Base-by-base conservation (phyloP, 495 filamentous ascomycete species). In the Cercophora scortea region DNA sequence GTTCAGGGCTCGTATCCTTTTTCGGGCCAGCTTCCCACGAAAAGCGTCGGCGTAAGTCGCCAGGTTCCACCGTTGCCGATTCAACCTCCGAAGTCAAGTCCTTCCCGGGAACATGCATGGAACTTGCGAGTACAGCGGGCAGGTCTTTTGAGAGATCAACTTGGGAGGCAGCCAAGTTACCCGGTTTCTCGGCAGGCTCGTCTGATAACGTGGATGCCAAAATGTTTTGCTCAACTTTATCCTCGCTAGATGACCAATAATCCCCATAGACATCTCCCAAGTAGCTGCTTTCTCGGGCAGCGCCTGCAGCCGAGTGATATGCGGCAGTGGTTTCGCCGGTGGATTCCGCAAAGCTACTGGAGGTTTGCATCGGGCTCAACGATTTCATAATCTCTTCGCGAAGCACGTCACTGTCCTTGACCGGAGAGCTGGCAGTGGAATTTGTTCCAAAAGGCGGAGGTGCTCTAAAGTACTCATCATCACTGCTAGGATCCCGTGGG, bases 301-400 rank as follows among this genome's bases (percentile, higher is more conserved):
- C 49, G 1, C 51, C 56, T n/a, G 53, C 60, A 4, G 56, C 54
- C 10, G 63, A 57, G 12, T 63, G 64, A 33, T 60, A 57, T 7
- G 57, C 53, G 6, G 51, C 36, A n/a, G 57, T 52, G 17, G 50
- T 43, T 33, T 13, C 40, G 36, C 49, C 48, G 1, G 55, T 25
- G n/a, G 51, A 38, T 8, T 55, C 52, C 6, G 44, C 12, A 32
- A 55, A 47, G 8, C 54, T 43, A 18, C 39, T 33, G n/a, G 51
- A 47, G 32, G 60, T 41, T 10, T 56, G 47, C 0, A 55, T 63
- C 9, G 81, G 77, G 57, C 78, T 89, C 11, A 93, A 67, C n/a
- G 82, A 86, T 36, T 79, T 81, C 25, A 90, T 87, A 35, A 94
- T 94, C 57, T 95, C 90, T 55, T 89, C 84, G 32, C 84, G 72